These are phyloP conservation scores for Colletotrichum sp. DNA, from an alignment of 2,329 filamentous ascomycete genomes.

Conservation along the genomic window DNA sequence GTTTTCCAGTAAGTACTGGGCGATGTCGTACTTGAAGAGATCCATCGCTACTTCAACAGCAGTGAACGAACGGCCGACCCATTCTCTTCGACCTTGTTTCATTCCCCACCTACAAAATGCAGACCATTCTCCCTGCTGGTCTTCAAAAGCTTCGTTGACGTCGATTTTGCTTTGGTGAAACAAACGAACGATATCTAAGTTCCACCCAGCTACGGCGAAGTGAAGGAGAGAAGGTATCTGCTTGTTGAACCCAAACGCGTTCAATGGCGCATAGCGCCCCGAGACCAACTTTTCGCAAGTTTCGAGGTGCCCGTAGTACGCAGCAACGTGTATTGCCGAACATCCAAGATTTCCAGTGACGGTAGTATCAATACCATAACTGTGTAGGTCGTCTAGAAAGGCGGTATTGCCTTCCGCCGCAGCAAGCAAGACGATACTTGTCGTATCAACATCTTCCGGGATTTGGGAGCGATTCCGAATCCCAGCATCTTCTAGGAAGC, in stretches of 20 bases:
- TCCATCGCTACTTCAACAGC: not conserved
- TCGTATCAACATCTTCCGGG: not conserved
- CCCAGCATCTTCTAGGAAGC: not conserved
- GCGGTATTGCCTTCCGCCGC: not conserved
- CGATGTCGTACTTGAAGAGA: too few relatives aligned
- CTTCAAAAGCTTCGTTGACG: not conserved
- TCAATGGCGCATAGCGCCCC: too few relatives aligned
- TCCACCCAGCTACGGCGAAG: too few relatives aligned
- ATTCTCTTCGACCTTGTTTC: too few relatives aligned
- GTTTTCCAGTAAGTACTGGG: not conserved
- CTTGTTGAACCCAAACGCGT: not conserved
- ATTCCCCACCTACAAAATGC: too few relatives aligned
- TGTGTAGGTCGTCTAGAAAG: not conserved
- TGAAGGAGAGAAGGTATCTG: fast-evolving
- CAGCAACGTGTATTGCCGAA: not conserved
- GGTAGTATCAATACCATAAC: not conserved
- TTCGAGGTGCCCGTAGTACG: not conserved
- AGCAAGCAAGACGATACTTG: not conserved
- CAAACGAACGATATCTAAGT: not conserved
- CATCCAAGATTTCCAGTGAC: not conserved
- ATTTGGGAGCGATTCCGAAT: not conserved
- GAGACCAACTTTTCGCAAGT: not conserved
- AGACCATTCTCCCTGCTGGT: too few relatives aligned
- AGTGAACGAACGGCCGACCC: not conserved
- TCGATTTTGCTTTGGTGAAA: not conserved